These are phyloP conservation scores for Aspergillus sp. DNA, from an alignment of 2,329 filamentous ascomycete species.

Conservation along the genomic window DNA sequence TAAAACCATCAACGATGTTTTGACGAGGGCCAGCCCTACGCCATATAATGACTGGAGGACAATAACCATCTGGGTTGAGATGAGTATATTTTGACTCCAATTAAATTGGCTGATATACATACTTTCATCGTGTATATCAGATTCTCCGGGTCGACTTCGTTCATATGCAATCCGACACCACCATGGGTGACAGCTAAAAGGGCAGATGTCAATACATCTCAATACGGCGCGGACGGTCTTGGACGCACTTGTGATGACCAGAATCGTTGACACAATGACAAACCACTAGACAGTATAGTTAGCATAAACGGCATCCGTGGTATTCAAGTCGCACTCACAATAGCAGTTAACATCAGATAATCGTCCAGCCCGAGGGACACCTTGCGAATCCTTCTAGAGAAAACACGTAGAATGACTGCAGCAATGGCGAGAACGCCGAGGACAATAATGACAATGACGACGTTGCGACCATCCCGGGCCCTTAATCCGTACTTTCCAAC, in stretches of 20 bases:
- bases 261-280: background rate
- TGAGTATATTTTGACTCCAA: background rate
- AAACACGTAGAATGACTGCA: background rate
- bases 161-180: background rate
- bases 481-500: background rate
- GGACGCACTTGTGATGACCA: background rate
- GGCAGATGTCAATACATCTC: background rate
- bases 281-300: background rate
- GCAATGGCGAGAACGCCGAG: background rate
- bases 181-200: background rate
- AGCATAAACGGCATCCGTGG: background rate
- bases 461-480: background rate
- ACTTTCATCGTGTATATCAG: background rate
- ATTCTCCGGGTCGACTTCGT: background rate
- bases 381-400: background rate
- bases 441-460: background rate
- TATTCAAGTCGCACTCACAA: background rate
- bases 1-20: constrained; percentile 2
- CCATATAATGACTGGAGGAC: background rate
- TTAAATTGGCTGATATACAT: background rate
- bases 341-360: background rate
- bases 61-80: background rate
- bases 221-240: background rate
- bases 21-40: background rate
- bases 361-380: background rate